Conservation (phyloP, 2,329 filamentous ascomycete species). For the Aspergillus fumigatiaffinis region DNA sequence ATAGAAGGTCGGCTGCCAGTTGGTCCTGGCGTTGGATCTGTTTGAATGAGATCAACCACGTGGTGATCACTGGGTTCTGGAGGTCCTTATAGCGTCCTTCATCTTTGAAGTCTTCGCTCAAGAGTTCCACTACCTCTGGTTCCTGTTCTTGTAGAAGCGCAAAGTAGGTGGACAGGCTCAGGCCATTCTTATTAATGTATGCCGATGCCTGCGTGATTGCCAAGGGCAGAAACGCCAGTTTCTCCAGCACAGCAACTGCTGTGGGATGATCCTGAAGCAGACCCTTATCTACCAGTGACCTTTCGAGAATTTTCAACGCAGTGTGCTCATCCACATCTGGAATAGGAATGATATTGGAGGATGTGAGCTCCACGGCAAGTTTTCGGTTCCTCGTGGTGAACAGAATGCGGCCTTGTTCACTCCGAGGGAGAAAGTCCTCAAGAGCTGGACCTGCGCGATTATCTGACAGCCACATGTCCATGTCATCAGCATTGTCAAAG, state of each 20-base stretch:
- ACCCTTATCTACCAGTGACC: conserved; percentile 1
- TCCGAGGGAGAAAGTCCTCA: conserved; percentile 13
- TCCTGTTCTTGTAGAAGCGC: conserved; percentile 5
- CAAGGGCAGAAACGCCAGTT: conserved; percentile 21
- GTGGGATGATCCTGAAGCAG: conserved; percentile 8
- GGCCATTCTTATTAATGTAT: conserved; percentile 14
- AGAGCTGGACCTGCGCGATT: conserved; percentile 1
- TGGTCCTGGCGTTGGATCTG: conserved; percentile 17
- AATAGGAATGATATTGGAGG: conserved; percentile 13
- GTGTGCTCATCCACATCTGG: conserved; percentile 9
- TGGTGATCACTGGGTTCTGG: conserved; percentile 4
- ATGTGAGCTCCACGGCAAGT: conserved; percentile 14
- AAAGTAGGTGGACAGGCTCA: not conserved
- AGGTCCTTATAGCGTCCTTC: conserved; percentile 3
- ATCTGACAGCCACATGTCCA: conserved; percentile 10
- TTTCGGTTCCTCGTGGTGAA: conserved; percentile 24
- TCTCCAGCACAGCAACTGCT: conserved; percentile 8
- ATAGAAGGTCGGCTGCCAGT: conserved; percentile 34
- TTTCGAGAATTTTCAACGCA: conserved; percentile 5
- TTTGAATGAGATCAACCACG: conserved; percentile 9
- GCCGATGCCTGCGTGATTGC: conserved; percentile 23
- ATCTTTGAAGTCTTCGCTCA: conserved; percentile 8
- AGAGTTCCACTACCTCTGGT: not conserved
- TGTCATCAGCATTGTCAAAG: conserved; percentile 22
- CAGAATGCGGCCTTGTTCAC: conserved; percentile 20